Base-by-base conservation (phyloP, 2,329 filamentous ascomycete genomes). In the Lachnellula willkommii region DNA sequence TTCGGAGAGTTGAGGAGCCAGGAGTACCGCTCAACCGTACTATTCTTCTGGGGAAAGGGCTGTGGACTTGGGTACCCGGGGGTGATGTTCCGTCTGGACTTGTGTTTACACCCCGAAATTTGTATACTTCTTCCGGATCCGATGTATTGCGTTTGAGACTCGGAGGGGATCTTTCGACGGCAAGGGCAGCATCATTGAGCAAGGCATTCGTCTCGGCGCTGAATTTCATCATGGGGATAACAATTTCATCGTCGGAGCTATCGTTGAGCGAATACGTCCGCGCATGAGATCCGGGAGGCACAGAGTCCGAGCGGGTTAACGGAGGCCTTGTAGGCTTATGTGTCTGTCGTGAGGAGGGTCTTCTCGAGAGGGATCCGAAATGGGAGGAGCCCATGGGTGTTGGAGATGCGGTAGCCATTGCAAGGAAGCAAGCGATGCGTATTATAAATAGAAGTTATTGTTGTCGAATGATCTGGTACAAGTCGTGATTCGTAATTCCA, bases 171-270 rank as follows among this genome's bases (percentile, higher is more conserved):
- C 60, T 62, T 52, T 61, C 66, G 48, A 56, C 62, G 35, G 66
- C 63, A 57, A 66, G 67, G 62, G 62, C 73, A 50, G 81, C 81
- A 45, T 86, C 83, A 55, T 83, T 82, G 24, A 96, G 79, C 15
- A 96, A 78, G 20, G 90, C 92, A 69, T 94, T 93, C 49, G 93
- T 95, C 63, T 94, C 82, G 66, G 92, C 91, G 70, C 91, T 96
- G 70, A 96, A 88, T 75, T 94, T 95, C 83, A 94, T 90, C 58
- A 66, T 66, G 1, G 91, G 91, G 64, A 90, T 87, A 15, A 89
- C 88, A 28, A 95, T 89, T 73, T 96, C 93, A 67, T 96, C 93
- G 73, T 96, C 93, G 24, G 92, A 96, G 76, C 90, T 96, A 69
- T 96, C 92, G 65, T 89, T 86, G 63, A 85, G 71, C 1, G 76